Base-by-base conservation (phyloP, 768 basidiomycete genomes). In the Trametes maxima region DNA sequence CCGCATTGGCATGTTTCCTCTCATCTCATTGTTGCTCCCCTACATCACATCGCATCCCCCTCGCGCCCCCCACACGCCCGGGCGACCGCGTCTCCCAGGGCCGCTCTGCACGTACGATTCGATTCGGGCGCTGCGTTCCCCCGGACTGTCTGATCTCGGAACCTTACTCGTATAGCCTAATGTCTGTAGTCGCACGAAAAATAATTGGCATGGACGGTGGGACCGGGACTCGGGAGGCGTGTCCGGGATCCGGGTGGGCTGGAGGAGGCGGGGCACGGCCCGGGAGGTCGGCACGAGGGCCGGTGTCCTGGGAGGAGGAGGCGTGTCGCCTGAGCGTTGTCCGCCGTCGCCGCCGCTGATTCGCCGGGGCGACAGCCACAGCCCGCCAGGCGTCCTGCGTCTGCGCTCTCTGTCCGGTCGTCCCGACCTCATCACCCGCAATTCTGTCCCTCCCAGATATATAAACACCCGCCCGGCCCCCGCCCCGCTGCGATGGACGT, bases 401-500 rank as follows among this genome's bases (percentile, higher is more conserved):
- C n/a, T n/a, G n/a, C n/a, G n/a, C n/a, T n/a, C n/a, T n/a, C 44
- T 48, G 48, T 28, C 48, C 51, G 37, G 22, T 21, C 13, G 1
- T 40, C 14, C 39, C 51, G 37, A 53, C 13, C 39, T 42, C 51
- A 10, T 53, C 51, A 21, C 39, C 10, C 8, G 2, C 33, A 24
- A 19, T 22, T 22, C 7, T 46, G 2, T 28, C 16, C 10, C 42
- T 35, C 24, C 51, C 37, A 2, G 25, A 17, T 42, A 7, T 8
- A 37, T 59, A 59, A 49, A 59, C 39, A 63, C 51, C 57, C 21
- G 19, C n/a, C 22, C 36, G 25, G 39, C 16, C 16, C 46, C 39
- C 24, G 35, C 40, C 25, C 51, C 36, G 44, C 40, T 47, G 57
- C 25, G 11, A 63, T 63, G 62, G 48, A 59, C 57, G 53, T 55